Evolutionary conservation across 2,329 filamentous ascomycete genomes (phyloP), one percentile per base, ranked within the genome.

Genomic region (Stylonectria norvegica): DNA sequence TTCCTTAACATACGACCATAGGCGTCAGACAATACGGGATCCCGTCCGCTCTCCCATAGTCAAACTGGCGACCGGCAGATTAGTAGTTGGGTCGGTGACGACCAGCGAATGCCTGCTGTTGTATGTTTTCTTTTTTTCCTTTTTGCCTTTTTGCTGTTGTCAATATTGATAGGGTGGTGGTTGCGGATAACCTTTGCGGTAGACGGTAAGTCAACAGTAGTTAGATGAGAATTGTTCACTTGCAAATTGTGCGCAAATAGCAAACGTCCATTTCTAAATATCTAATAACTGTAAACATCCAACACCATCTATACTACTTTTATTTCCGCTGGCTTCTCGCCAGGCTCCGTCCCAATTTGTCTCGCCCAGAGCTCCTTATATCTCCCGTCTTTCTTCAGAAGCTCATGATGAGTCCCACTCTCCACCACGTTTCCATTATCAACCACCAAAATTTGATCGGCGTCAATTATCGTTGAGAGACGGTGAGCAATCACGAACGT

Each of bases 391-490:
- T 49, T 43, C 15, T 61, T 53, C 18, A 79, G 52, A 29, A 81
- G 56, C 20, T 72, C 65, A 1, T 63, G 49, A 48, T 79, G 77
- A 14, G 66, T 69, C 5, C 78, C 77, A 20, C 65, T 62, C 53
- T 80, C 75, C 16, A 72, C 61, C 17, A 79, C 65, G 23, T 61
- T 58, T 5, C 78, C 78, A 28, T 71, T 62, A 39, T 75, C 65
- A 18, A 80, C 60, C 4, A 79, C 75, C 31, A 79, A 40, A 28
- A 80, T 78, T 36, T 65, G 61, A 45, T 81, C 73, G 1, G 76
- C 70, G 2, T 12, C 67, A 15, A 75, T 71, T 22, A 66, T 57
- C 0, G 63, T 65, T 3, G 59, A 63, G 2, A 68, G 51, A 32
- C 69, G 53, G 48, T 73, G 73, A 17, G 74, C 72, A 48, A 76